Evolutionary conservation across 2,329 filamentous ascomycete species (phyloP), one percentile per base, ranked within the genome.

Genomic region (Apiospora kogelbergensis): DNA sequence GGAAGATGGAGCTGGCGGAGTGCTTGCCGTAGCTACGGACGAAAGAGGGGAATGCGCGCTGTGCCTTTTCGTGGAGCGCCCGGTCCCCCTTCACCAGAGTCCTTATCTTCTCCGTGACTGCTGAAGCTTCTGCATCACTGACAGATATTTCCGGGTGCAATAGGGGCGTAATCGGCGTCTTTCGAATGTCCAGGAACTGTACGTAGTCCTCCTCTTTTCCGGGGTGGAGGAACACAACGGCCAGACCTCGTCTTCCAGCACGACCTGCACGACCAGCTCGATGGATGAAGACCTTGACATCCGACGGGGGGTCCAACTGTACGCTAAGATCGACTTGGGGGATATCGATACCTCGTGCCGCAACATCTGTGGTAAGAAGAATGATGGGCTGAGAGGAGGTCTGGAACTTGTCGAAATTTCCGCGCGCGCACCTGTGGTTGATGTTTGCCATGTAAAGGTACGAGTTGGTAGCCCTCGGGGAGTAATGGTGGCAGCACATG

Each of bases 261-360:
- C 96, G 88, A 0, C 96, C 96, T 0, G 96, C 94, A 72, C 96
- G 88, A 1, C 96, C 96, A 37, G 96, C 92, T 6, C 96, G 91
- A 80, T 99, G 96, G 70, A 99, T 93, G 76, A 98, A 98, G 13
- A 93, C 94, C 79, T 98, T 98, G 0, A 95, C 93, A 75, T 98
- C 95, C 48, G 91, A 93, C 1, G 76, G 94, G 81, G 75, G 92
- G 77, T 98, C 95, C 57, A 98, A 85, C 78, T 98, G 95, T 0
- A 97, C 88, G 5, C 98, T 95, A 1, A 98, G 86, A 77, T 98
- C 95, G 46, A 98, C 94, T 68, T 94, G 90, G 0, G 95, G 94
- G 68, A 98, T 96, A 78, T 98, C 95, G 5, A 98, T 87, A 17
- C 95, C 95, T 70, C 95, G 89, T 2, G 95, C 93, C 2, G 95